Conservation (phyloP, 108 stramenopile species). For the Parmales sp. region DNA sequence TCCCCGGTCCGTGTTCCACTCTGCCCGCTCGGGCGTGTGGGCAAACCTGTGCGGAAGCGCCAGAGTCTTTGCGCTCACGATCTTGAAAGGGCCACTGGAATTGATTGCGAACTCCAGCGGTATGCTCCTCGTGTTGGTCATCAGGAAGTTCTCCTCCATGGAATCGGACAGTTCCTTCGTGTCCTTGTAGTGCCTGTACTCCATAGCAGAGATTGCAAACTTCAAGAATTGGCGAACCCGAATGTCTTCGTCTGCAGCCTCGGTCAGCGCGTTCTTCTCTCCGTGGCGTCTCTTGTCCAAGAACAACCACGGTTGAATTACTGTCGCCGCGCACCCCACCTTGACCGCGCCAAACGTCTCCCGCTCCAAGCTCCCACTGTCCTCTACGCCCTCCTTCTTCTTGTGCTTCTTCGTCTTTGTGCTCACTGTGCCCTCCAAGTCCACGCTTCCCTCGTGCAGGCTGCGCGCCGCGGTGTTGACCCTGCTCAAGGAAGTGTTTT, state of each 20-base stretch:
- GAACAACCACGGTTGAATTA: background rate
- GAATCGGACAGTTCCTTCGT: background rate
- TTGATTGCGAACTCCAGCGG: background rate
- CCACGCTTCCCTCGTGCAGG: background rate
- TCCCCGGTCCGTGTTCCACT: constrained; percentile 9
- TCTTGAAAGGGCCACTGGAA: background rate
- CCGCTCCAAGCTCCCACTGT: background rate
- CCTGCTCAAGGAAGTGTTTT: background rate
- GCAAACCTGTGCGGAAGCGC: background rate
- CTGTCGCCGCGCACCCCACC: background rate
- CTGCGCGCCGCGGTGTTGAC: background rate
- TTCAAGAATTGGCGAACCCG: background rate
- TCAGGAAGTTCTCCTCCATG: constrained; percentile 10
- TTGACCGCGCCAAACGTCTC: constrained; percentile 3
- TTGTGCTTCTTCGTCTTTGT: background rate
- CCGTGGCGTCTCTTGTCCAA: constrained; percentile 10
- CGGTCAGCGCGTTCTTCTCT: constrained; percentile 7
- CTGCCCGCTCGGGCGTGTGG: background rate
- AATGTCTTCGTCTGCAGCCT: constrained; percentile 1
- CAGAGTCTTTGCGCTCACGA: constrained; percentile 1
- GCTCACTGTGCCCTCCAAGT: no score
- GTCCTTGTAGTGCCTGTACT: constrained; percentile 9
- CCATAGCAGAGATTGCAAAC: background rate
- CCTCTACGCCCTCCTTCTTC: background rate
- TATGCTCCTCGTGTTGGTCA: constrained; percentile 6